Evolutionary conservation across 495 filamentous ascomycete species (phyloP).

Genomic region (Hypoxylon trugodes): DNA sequence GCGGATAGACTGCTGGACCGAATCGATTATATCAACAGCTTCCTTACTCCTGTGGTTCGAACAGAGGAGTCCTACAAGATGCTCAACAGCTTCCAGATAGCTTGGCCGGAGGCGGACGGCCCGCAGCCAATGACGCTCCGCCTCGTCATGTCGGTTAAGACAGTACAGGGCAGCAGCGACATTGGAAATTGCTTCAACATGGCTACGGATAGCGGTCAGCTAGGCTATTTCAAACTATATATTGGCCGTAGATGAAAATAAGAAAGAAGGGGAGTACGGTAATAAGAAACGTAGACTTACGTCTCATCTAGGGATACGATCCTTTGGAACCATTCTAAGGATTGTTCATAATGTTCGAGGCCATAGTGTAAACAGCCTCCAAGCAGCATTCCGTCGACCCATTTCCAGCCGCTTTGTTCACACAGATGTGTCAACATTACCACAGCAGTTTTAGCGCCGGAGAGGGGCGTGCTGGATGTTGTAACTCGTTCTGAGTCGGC

Average conservation of each 20-base stretch:
- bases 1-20: slow-evolving; percentile 80
- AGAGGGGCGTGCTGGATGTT: slow-evolving; percentile 42
- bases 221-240: neutral
- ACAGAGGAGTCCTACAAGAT: slow-evolving; percentile 89
- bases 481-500: slow-evolving; percentile 18
- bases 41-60: slow-evolving; percentile 82
- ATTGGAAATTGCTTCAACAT: slow-evolving; percentile 96
- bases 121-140: slow-evolving; percentile 84
- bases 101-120: slow-evolving; percentile 84
- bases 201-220: slow-evolving; percentile 61
- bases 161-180: slow-evolving; percentile 88
- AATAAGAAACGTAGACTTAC: slow-evolving; percentile 58
- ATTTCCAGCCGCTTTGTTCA: slow-evolving; percentile 87
- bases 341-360: slow-evolving; percentile 84
- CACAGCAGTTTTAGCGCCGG: slow-evolving; percentile 71
- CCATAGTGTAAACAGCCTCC: slow-evolving; percentile 95
- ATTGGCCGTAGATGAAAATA: too few relatives aligned
- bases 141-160: slow-evolving; percentile 82
- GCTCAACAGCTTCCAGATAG: slow-evolving; percentile 96
- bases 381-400: slow-evolving; percentile 94
- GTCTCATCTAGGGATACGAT: slow-evolving; percentile 82
- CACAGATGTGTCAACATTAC: slow-evolving; percentile 84
- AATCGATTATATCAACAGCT: slow-evolving; percentile 88
- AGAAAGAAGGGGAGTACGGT: neutral
- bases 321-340: slow-evolving; percentile 86